Conservation (phyloP, 2,329 filamentous ascomycete genomes). For the Ophiosphaerella narmari region DNA sequence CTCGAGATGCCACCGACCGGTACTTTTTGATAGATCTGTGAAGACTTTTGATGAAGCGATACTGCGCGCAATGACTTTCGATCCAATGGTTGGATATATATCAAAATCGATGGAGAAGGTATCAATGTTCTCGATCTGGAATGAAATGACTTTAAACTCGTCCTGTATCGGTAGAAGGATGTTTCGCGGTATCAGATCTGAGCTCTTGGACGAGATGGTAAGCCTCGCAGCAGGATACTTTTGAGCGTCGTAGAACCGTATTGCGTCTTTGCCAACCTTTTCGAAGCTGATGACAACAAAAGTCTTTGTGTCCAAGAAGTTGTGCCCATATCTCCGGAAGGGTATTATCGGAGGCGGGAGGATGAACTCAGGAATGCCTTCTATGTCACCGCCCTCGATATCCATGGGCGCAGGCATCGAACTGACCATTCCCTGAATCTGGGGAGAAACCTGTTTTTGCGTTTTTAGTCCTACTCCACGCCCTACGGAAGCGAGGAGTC, state of each 20-base stretch:
- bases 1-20: conserved; percentile 80
- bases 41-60: conserved; percentile 90
- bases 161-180: conserved; percentile 95
- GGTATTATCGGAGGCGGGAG: conserved; percentile 96
- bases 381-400: conserved; percentile 74
- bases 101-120: conserved; percentile 96
- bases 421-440: conserved; percentile 43
- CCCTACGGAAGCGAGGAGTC: conserved; percentile 69
- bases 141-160: conserved; percentile 89
- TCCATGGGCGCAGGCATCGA: conserved; percentile 49
- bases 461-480: conserved; percentile 39
- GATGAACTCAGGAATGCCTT: conserved; percentile 89
- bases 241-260: conserved; percentile 95
- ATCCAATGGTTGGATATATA: conserved; percentile 95
- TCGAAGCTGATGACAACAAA: conserved; percentile 93
- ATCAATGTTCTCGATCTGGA: conserved; percentile 92
- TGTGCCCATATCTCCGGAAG: conserved; percentile 91
- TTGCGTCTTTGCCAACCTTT: conserved; percentile 70
- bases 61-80: conserved; percentile 95
- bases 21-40: conserved; percentile 72
- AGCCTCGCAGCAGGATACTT: conserved; percentile 94
- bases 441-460: conserved; percentile 47
- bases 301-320: conserved; percentile 97
- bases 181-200: conserved; percentile 94
- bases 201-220: conserved; percentile 94